Conservation (phyloP, 2,329 filamentous ascomycete genomes). For the Microdochium trichocladiopsis region DNA sequence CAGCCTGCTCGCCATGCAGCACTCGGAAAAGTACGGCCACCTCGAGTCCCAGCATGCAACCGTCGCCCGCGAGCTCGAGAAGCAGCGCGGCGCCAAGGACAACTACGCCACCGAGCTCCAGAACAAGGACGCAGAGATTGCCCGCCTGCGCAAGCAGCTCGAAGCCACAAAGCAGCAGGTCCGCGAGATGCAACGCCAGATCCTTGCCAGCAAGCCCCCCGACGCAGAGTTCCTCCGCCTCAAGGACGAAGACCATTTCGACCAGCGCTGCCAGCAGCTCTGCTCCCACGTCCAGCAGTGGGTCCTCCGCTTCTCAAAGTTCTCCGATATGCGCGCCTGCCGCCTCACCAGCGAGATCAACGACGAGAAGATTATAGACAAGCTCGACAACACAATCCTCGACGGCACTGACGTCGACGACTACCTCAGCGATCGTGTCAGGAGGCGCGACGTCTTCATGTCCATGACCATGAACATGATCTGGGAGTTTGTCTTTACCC, state of each 20-base stretch:
- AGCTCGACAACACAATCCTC: constrained; percentile 87
- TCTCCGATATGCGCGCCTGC: constrained; percentile 86
- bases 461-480: constrained; percentile 98
- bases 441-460: constrained; percentile 92
- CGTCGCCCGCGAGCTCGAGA: constrained; percentile 61
- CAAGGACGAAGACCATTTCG: constrained; percentile 91
- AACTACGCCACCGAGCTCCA: constrained; percentile 60
- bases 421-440: constrained; percentile 82
- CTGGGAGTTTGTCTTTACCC: constrained; percentile 97
- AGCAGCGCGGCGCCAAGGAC: constrained; percentile 56
- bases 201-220: constrained; percentile 49
- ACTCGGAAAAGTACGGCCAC: constrained; percentile 62
- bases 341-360: constrained; percentile 77
- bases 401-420: constrained; percentile 90
- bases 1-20: constrained; percentile 65
- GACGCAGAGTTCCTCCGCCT: constrained; percentile 70
- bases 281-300: constrained; percentile 96
- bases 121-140: constrained; percentile 80
- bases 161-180: constrained; percentile 62
- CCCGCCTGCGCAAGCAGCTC: constrained; percentile 69
- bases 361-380: constrained; percentile 88
- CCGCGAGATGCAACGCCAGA: constrained; percentile 48
- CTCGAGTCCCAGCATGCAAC: constrained; percentile 62
- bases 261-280: constrained; percentile 85
- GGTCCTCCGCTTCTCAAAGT: constrained; percentile 96